Percentiles rank a stretch among this genome's conserved stretches.
Evolutionary conservation across 169 alveolate species (phyloP).

Genomic region (Plasmodium blacklocki): DNA sequence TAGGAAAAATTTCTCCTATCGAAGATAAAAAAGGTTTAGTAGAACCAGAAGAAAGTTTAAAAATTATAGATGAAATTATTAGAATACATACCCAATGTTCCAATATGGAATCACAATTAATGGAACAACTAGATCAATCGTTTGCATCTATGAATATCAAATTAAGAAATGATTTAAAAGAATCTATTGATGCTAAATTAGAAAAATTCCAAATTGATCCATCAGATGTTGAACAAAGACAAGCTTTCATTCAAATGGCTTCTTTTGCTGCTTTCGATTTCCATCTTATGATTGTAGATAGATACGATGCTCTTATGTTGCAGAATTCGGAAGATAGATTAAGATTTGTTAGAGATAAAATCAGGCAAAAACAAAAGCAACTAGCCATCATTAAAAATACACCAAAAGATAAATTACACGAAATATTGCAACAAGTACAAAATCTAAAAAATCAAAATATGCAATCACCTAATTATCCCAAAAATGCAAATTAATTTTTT

Average conservation of each 20-base stretch:
- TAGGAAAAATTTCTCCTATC: conserved; percentile 82
- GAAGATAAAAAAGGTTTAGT: conserved; percentile 83
- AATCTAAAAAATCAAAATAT: conserved; percentile 70
- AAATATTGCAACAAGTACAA: conserved; percentile 80
- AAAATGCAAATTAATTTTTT: too few relatives aligned
- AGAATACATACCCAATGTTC: conserved; percentile 81
- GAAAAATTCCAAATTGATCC: conserved; percentile 82
- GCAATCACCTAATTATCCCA: conserved; percentile 20
- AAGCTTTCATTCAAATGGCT: conserved; percentile 86
- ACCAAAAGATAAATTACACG: conserved; percentile 84
- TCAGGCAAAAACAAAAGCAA: conserved; percentile 82
- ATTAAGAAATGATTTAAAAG: conserved; percentile 80
- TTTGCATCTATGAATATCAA: conserved; percentile 84
- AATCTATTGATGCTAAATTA: conserved; percentile 83
- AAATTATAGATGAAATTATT: conserved; percentile 83
- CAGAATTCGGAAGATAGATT: conserved; percentile 86
- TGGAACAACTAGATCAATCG: conserved; percentile 84
- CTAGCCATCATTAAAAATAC: conserved; percentile 85
- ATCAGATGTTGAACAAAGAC: conserved; percentile 77
- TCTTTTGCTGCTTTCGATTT: conserved; percentile 86
- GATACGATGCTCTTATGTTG: conserved; percentile 85
- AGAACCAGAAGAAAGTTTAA: conserved; percentile 81
- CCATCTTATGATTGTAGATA: conserved; percentile 84
- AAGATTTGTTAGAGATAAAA: conserved; percentile 82
- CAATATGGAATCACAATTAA: conserved; percentile 81